Evolutionary conservation across 2,329 filamentous ascomycete species (phyloP).

Genomic region (Aspergillus sp.): DNA sequence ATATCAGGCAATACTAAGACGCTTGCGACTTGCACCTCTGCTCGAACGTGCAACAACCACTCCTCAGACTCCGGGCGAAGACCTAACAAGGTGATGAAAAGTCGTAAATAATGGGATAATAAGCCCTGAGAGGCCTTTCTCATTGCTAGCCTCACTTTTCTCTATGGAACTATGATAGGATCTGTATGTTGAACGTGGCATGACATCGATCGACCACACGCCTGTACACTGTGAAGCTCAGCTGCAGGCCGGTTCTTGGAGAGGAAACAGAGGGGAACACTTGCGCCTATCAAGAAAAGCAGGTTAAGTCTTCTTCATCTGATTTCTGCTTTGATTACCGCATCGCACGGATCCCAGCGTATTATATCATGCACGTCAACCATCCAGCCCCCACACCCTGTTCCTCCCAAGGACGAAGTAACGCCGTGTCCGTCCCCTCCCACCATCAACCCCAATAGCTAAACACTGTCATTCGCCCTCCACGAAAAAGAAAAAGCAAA

Average conservation of each 20-base stretch:
- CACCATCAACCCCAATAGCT: no score
- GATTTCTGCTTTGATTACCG: not conserved
- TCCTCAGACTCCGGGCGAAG: not conserved
- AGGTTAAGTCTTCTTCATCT: not conserved
- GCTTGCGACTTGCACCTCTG: not conserved
- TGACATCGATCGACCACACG: not conserved
- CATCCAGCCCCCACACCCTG: not conserved
- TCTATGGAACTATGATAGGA: not conserved
- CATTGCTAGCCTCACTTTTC: constrained; percentile 7
- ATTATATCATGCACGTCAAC: not conserved
- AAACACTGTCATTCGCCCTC: not conserved
- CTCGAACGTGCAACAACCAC: not conserved
- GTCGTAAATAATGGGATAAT: not conserved
- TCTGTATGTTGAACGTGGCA: constrained; percentile 4
- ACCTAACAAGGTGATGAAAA: not conserved
- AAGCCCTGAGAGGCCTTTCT: not conserved
- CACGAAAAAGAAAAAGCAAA: not conserved
- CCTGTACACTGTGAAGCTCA: not conserved
- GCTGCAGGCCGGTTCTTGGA: not conserved
- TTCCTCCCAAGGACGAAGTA: no score
- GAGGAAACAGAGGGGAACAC: not conserved
- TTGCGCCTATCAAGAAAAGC: not conserved
- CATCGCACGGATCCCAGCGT: not conserved
- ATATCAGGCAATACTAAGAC: no score
- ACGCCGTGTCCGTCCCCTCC: no score